Percentiles rank a stretch among this genome's conserved stretches.
Evolutionary conservation across 495 filamentous ascomycete species (phyloP).

Genomic region (Annulohypoxylon bovei): DNA sequence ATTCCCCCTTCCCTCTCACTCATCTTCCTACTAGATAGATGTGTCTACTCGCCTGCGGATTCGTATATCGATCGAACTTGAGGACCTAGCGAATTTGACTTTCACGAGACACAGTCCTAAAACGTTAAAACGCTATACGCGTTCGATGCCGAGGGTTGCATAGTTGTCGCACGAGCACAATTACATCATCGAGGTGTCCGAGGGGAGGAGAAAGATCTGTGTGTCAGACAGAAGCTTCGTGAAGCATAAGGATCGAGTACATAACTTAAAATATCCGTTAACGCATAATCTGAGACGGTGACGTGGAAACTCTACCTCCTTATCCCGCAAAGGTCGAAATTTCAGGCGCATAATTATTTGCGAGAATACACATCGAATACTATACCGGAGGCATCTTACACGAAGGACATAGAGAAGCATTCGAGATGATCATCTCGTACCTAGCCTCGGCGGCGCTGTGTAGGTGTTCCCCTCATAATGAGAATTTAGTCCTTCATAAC

Average conservation of each 20-base stretch:
- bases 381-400: background rate
- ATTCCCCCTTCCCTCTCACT: background rate
- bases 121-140: slow-evolving; percentile 25
- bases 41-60: background rate
- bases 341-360: background rate
- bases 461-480: slow-evolving; percentile 22
- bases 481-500: background rate
- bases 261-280: slow-evolving; percentile 9
- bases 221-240: background rate
- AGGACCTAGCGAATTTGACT: slow-evolving; percentile 20
- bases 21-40: background rate
- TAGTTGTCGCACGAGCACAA: slow-evolving; percentile 4
- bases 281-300: slow-evolving; percentile 14
- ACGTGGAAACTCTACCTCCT: background rate
- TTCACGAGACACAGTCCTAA: background rate
- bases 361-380: background rate
- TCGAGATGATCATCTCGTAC: slow-evolving; percentile 14
- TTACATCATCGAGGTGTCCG: slow-evolving; percentile 17
- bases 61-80: background rate
- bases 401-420: background rate
- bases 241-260: background rate
- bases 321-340: background rate
- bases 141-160: slow-evolving; percentile 19
- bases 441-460: slow-evolving; percentile 31
- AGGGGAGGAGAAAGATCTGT: background rate